Conservation (phyloP, 345 rosid genomes). For the Eucalyptus urophylla region DNA sequence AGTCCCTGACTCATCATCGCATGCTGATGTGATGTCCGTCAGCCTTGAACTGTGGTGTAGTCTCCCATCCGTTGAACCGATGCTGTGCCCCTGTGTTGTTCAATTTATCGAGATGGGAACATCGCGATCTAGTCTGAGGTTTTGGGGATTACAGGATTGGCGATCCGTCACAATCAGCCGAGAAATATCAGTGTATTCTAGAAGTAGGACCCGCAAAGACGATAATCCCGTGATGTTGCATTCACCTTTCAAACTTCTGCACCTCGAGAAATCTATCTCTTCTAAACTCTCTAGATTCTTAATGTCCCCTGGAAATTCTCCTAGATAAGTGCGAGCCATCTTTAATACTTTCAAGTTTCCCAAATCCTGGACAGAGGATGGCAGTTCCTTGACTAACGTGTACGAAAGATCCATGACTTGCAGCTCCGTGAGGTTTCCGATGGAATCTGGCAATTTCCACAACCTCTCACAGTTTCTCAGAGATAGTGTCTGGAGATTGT, state of each 20-base stretch:
- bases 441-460: neutral
- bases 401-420: neutral
- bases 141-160: rapidly evolving
- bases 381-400: neutral
- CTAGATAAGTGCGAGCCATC: neutral
- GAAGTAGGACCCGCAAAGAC: too few relatives aligned
- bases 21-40: too few relatives aligned
- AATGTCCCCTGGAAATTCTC: neutral
- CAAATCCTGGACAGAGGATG: neutral
- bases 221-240: too few relatives aligned
- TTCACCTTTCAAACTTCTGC: rapidly evolving
- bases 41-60: rapidly evolving
- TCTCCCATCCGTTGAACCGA: rapidly evolving
- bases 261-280: neutral
- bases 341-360: neutral
- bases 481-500: neutral
- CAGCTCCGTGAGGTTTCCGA: neutral
- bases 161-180: rapidly evolving
- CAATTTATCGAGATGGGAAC: rapidly evolving
- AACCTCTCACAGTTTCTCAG: neutral
- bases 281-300: neutral
- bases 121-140: too few relatives aligned
- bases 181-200: rapidly evolving
- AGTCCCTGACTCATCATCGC: too few relatives aligned
- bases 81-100: too few relatives aligned